Conservation (phyloP, 2,329 filamentous ascomycete genomes). For the Cladosporium sphaerospermum region DNA sequence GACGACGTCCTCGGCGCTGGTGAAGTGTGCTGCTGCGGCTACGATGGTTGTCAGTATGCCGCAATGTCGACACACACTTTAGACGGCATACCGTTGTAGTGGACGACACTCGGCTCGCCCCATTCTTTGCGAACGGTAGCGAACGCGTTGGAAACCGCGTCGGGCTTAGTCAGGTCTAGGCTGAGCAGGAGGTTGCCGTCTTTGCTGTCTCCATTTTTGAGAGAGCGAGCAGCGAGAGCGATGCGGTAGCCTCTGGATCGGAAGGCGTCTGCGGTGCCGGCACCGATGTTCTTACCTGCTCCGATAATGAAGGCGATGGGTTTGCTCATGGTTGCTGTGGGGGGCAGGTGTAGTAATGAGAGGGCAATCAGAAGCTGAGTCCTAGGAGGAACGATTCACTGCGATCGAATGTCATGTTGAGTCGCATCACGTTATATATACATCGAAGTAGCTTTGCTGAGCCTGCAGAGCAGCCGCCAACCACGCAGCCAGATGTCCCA, state of each 20-base stretch:
- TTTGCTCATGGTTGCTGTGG: slow-evolving; percentile 1
- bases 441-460: no score
- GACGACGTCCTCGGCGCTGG: slow-evolving; percentile 25
- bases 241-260: slow-evolving; percentile 39
- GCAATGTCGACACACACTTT: background rate
- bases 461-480: no score
- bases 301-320: slow-evolving; percentile 39
- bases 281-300: slow-evolving; percentile 38
- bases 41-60: background rate
- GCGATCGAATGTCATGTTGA: no score
- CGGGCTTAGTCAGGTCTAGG: slow-evolving; percentile 33
- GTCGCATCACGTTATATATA: no score
- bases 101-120: slow-evolving; percentile 38
- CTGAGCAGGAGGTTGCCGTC: slow-evolving; percentile 1
- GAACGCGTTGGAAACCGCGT: slow-evolving; percentile 34
- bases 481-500: no score
- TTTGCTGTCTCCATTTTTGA: slow-evolving; percentile 19
- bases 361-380: no score
- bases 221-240: slow-evolving; percentile 35
- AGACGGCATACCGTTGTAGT: slow-evolving; percentile 34
- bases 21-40: slow-evolving; percentile 15
- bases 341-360: no score
- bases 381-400: no score
- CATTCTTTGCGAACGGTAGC: slow-evolving; percentile 31
- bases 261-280: slow-evolving; percentile 33